Base-by-base conservation (phyloP, 1,284 basidiomycete species). In the Leucoagaricus sp. region DNA sequence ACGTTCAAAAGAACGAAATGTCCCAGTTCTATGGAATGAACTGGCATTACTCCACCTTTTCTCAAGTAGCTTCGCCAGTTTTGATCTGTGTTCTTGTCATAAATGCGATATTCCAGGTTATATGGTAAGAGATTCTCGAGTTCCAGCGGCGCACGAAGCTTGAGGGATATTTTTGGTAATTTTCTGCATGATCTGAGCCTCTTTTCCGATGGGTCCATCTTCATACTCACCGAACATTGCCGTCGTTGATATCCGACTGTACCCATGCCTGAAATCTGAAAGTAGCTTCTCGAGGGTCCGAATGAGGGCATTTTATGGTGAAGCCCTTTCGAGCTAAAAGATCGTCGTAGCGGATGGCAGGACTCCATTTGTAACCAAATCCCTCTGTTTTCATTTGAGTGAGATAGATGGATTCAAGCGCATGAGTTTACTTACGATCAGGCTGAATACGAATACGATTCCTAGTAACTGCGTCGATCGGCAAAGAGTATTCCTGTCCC, bases 181-280 rank as follows among this genome's bases (percentile, higher is more conserved):
- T 85, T 86, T 54, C 92, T 95, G 64, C 23, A 5, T n/a, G 44
- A 23, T 3, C 12, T 31, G n/a, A 48, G 29, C 25, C 41, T 33
- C 19, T 23, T 28, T 34, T 9, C 49, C 23, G 4, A 55, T 40
- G 40, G 19, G 23, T 33, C 42, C 17, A 23, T 15, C 25, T 44
- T 19, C 55, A 26, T 12, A 53, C 78, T 65, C 62, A 86, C 91
- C 84, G 80, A 15, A 80, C 67, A 28, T 76, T 71, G 4, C 83
- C 75, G 63, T 94, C 91, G 53, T 82, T 82, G 9, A 77, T 70
- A 67, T 97, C 91, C 54, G 86, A 91, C 60, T 94, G 85, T 2
- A 93, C 91, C 81, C 91, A 97, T 12, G 91, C 91, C 69, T 98
- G 96, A 78, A 99, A 95, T 41, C 94, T 88, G 81, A 99, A 99